Conservation (phyloP, 2,329 filamentous ascomycete species). For the Didymella pinodella region DNA sequence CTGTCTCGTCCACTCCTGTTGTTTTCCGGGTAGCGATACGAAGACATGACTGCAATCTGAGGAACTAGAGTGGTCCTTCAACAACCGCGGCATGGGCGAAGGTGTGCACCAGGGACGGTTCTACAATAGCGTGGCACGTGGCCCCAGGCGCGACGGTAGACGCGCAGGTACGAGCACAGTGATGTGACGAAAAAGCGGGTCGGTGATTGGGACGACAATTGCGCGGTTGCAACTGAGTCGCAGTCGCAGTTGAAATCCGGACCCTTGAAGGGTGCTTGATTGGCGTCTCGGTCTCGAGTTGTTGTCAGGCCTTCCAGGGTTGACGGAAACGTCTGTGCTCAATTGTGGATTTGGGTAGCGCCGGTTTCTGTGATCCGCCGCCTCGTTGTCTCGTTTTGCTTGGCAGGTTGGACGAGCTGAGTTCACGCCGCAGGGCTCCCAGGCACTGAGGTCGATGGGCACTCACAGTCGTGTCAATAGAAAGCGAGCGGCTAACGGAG, state of each 20-base stretch:
- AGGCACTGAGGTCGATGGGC: conserved; percentile 16
- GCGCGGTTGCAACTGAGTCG: not conserved
- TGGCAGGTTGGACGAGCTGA: conserved; percentile 38
- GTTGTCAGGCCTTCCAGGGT: conserved; percentile 7
- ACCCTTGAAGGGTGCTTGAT: not conserved
- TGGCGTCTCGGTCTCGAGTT: conserved; percentile 1
- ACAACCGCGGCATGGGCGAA: conserved; percentile 15
- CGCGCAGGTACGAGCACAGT: not conserved
- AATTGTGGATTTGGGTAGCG: conserved; percentile 30
- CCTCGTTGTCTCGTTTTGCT: conserved; percentile 13
- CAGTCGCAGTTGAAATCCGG: not conserved
- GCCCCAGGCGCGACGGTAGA: not conserved
- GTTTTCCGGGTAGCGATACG: conserved; percentile 47
- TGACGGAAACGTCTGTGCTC: conserved; percentile 18
- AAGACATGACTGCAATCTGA: conserved; percentile 40
- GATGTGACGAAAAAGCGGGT: not conserved
- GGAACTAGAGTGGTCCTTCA: not conserved
- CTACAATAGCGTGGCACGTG: conserved; percentile 1
- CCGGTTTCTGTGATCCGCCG: conserved; percentile 19
- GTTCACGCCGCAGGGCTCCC: conserved; percentile 36
- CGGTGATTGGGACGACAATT: not conserved
- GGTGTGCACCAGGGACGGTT: not conserved
- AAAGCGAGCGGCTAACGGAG: not conserved
- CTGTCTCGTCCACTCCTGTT: conserved; percentile 53
- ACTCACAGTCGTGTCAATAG: conserved; percentile 24